Evolutionary conservation across 257 asterid species (phyloP).

Genomic region (Euphrasia confusa): DNA sequence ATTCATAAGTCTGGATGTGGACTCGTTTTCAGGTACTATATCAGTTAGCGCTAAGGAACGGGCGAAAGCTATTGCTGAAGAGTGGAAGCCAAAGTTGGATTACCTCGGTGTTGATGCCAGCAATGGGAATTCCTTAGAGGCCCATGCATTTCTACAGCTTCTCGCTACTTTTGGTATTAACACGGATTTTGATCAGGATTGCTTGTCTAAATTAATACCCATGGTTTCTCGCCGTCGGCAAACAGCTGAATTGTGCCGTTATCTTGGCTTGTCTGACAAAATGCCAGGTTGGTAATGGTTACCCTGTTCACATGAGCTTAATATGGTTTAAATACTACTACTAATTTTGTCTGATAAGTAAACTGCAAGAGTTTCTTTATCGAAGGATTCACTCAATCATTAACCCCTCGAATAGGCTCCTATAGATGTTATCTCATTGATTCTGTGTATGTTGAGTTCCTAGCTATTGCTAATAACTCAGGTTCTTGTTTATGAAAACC

Average conservation of each 20-base stretch:
- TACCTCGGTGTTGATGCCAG: conserved; percentile 90
- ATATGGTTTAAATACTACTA: conserved; percentile 10
- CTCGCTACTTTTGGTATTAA: conserved; percentile 85
- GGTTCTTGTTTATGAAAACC: conserved; percentile 2
- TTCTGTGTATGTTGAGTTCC: background rate
- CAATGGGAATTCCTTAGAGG: conserved; percentile 94
- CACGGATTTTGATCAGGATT: conserved; percentile 75
- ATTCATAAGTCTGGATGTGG: conserved; percentile 38
- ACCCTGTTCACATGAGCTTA: conserved; percentile 9
- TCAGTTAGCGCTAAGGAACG: conserved; percentile 61
- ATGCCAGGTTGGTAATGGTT: conserved; percentile 73
- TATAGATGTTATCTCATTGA: background rate
- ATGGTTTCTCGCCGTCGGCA: conserved; percentile 99
- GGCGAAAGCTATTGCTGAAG: conserved; percentile 86
- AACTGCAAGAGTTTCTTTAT: background rate
- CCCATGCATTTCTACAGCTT: conserved; percentile 95
- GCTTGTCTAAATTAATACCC: conserved; percentile 75
- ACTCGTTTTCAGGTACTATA: conserved; percentile 35
- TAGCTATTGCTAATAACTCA: conserved; percentile 8
- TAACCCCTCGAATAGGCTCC: background rate
- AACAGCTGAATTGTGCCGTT: conserved; percentile 92
- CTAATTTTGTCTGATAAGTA: background rate
- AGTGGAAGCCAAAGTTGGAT: conserved; percentile 88
- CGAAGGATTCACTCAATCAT: background rate
- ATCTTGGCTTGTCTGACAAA: conserved; percentile 83